Percentiles rank a stretch among this genome's conserved stretches.
phyloP scores from a whole-genome alignment of 495 filamentous ascomycete species.

The Aspergillus biplanus region DNA sequence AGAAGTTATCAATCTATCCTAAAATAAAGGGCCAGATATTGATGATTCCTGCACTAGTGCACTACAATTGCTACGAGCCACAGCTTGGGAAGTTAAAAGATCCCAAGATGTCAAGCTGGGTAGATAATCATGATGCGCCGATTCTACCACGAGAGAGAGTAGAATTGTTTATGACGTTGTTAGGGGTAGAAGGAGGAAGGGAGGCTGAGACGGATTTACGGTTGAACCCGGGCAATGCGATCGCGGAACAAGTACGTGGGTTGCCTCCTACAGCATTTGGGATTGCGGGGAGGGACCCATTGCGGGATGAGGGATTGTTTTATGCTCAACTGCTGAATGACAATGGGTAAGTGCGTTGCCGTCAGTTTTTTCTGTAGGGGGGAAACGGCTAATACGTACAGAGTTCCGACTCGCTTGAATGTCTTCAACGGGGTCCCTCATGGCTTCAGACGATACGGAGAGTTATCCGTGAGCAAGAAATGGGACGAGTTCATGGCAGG shows the following conservation, averaged over 20 bases:
- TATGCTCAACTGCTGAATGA: slow-evolving; percentile 49
- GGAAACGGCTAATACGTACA: slow-evolving; percentile 38
- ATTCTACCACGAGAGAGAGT: slow-evolving; percentile 37
- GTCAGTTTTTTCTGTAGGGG: background rate
- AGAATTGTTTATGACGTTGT: slow-evolving; percentile 36
- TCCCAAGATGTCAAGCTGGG: slow-evolving; percentile 39
- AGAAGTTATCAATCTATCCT: slow-evolving; percentile 29
- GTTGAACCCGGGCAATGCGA: slow-evolving; percentile 46
- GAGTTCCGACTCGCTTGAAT: slow-evolving; percentile 45
- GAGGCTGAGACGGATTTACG: slow-evolving; percentile 33
- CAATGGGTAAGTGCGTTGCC: slow-evolving; percentile 44
- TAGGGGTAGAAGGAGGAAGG: slow-evolving; percentile 23
- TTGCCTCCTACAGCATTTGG: slow-evolving; percentile 50
- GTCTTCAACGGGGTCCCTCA: slow-evolving; percentile 51
- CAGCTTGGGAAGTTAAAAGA: slow-evolving; percentile 38
- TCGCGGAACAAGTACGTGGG: slow-evolving; percentile 40
- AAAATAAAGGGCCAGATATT: slow-evolving; percentile 47
- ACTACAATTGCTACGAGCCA: slow-evolving; percentile 35
- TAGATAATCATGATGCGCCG: slow-evolving; percentile 45
- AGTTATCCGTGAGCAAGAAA: slow-evolving; percentile 35
- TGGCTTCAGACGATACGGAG: slow-evolving; percentile 46
- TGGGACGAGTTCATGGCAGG: slow-evolving; percentile 49
- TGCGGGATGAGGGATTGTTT: slow-evolving; percentile 51
- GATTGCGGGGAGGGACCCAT: slow-evolving; percentile 48
- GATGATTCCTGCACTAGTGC: slow-evolving; percentile 45